Evolutionary conservation across 345 rosid genomes (phyloP), one percentile per base, ranked within the genome.

Genomic region (Salix koriyanagi): DNA sequence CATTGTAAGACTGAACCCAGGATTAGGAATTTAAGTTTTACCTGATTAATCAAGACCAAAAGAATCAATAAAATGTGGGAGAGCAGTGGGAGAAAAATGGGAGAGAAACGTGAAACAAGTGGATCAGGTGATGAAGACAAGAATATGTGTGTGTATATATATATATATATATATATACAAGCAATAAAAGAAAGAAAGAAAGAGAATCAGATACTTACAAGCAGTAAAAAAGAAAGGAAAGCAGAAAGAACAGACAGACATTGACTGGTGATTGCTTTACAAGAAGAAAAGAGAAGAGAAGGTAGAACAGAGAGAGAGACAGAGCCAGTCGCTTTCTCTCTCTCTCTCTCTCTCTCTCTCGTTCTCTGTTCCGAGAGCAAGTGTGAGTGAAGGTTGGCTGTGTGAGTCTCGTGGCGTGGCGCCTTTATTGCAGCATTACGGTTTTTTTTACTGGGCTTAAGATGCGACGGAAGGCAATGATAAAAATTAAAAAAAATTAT

Each of bases 61-160:
- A 52, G 37, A 75, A 67, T 18, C 23, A 50, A n/a, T 21, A 58
- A 62, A 62, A 61, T 12, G n/a, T 2, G 23, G 19, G 23, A 66
- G 41, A 48, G 75, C 77, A 80, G 71, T 71, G 80, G 61, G 82
- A 61, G 69, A 69, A 65, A 56, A 30, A 30, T 30, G 32, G 32
- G 32, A 30, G 32, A 30, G 32, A 30, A 74, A 71, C 67, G 68
- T 18, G 65, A 77, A 80, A 74, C 13, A 21, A 72, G 46, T 23
- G 74, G 79, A 66, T 61, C 79, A 77, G 79, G 74, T 9, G 54
- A 39, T 7, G 25, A 44, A 61, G 73, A 76, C 18, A 72, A n/a
- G 28, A 26, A 52, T 34, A 64, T 71, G 70, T 62, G 61, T 44
- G 6, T 2, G 10, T 4, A 3, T 56, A n/a, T 56, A 56, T n/a